Evolutionary conservation across 2,329 filamentous ascomycete genomes (phyloP).

Genomic region (Phialophora verrucosa): DNA sequence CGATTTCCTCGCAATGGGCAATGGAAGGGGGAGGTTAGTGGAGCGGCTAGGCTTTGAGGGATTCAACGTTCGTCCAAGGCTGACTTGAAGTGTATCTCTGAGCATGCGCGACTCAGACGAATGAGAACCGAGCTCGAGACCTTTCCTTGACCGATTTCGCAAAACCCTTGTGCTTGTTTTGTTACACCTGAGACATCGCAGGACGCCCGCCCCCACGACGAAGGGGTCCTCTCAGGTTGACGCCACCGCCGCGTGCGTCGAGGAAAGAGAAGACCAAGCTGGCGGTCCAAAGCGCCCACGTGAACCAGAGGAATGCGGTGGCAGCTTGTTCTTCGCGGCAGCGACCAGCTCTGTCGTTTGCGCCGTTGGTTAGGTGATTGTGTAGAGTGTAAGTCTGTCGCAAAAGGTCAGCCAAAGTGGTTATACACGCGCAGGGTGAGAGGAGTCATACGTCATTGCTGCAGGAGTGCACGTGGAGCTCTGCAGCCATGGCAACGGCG

Average conservation of each 20-base stretch:
- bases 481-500: conserved; percentile 56
- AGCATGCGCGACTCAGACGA: conserved; percentile 34
- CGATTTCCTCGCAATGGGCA: background rate
- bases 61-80: background rate
- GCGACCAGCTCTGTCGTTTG: conserved; percentile 46
- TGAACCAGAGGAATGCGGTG: conserved; percentile 60
- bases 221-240: conserved; percentile 45
- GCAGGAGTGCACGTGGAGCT: conserved; percentile 53
- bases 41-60: conserved; percentile 5
- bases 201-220: conserved; percentile 45
- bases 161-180: conserved; percentile 29
- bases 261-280: conserved; percentile 51
- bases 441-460: conserved; percentile 50
- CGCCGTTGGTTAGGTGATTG: conserved; percentile 55
- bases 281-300: conserved; percentile 52
- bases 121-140: conserved; percentile 22
- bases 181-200: conserved; percentile 54
- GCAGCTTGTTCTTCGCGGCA: conserved; percentile 60
- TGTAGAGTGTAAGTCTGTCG: conserved; percentile 47
- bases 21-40: too few relatives aligned
- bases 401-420: conserved; percentile 16
- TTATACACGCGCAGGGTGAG: background rate
- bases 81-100: conserved; percentile 10
- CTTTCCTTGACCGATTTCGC: conserved; percentile 18
- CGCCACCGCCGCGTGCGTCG: conserved; percentile 43